These are phyloP conservation scores for Ormosia emarginata DNA, from an alignment of 306 rosid species.

Conservation along the genomic window DNA sequence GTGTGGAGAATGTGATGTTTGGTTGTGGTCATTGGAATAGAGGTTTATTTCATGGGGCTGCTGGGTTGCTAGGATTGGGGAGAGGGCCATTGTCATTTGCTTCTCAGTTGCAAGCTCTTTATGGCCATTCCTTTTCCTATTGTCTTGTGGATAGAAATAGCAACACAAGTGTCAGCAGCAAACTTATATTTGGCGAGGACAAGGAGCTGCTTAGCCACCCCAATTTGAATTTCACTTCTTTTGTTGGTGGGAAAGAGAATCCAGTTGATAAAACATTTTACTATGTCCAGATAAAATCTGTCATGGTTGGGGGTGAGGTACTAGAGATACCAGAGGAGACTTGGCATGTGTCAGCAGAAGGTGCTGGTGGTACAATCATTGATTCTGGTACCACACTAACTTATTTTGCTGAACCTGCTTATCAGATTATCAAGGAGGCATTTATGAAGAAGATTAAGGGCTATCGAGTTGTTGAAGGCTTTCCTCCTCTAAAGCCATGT, in stretches of 20 bases:
- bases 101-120: conserved; percentile 88
- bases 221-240: conserved; percentile 71
- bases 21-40: conserved; percentile 99
- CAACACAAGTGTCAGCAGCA: conserved; percentile 70
- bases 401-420: conserved; percentile 90
- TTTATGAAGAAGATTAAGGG: conserved; percentile 59
- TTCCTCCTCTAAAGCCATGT: conserved; percentile 75
- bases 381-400: conserved; percentile 96
- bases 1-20: conserved; percentile 82
- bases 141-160: conserved; percentile 93
- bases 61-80: conserved; percentile 89
- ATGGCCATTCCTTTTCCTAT: conserved; percentile 91
- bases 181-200: conserved; percentile 87
- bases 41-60: conserved; percentile 94
- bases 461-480: conserved; percentile 49
- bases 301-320: conserved; percentile 65
- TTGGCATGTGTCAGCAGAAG: conserved; percentile 64
- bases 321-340: conserved; percentile 68
- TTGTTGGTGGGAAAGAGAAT: conserved; percentile 63
- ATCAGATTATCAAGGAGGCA: conserved; percentile 60
- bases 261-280: conserved; percentile 76
- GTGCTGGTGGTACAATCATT: conserved; percentile 86
- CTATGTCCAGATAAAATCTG: conserved; percentile 68
- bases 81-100: conserved; percentile 91
- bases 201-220: conserved; percentile 56